Evolutionary conservation across 2,329 filamentous ascomycete species (phyloP), one percentile per base, ranked within the genome.

Genomic region (Fusarium sp.): DNA sequence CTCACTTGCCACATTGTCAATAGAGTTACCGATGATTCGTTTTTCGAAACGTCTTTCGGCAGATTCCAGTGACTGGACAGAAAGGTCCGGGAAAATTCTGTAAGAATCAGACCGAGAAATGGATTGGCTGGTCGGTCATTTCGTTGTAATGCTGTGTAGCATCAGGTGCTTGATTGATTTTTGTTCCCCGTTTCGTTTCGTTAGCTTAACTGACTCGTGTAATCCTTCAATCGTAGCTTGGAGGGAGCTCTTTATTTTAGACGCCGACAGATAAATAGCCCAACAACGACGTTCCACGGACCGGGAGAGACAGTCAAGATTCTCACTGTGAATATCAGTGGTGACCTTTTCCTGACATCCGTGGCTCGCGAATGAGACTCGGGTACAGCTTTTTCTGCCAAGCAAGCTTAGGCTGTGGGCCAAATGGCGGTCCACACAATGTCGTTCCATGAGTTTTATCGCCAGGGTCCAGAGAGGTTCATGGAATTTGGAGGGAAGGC

Each of bases 401-500:
- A 75, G 71, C 42, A 38, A 12, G 46, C 33, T 50, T 37, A 19
- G 21, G 54, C 23, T 62, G 56, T 60, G 71, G 72, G 67, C 64
- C 54, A 67, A 50, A 52, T 25, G n/a, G 35, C n/a, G 71, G 44
- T 68, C 71, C 72, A 74, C 72, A 70, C 58, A 61, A 56, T 47
- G 60, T 60, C 52, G 60, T 72, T 70, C 59, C 68, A 68, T 71
- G 62, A 67, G 60, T 54, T 61, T 74, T 74, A 53, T 46, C 47
- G 43, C 9, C 40, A 28, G 21, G 23, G 10, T 6, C 33, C 25
- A 23, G 19, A 28, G 37, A 56, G 11, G 33, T 23, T 47, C n/a
- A 9, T 25, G 5, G 11, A 18, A n/a, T 16, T 4, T 9, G 3
- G 9, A 28, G 19, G 32, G 0, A 9, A 35, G 1, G 4, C 4